phyloP scores from a whole-genome alignment of 495 filamentous ascomycete species.

The Tetracladium setigerum region DNA sequence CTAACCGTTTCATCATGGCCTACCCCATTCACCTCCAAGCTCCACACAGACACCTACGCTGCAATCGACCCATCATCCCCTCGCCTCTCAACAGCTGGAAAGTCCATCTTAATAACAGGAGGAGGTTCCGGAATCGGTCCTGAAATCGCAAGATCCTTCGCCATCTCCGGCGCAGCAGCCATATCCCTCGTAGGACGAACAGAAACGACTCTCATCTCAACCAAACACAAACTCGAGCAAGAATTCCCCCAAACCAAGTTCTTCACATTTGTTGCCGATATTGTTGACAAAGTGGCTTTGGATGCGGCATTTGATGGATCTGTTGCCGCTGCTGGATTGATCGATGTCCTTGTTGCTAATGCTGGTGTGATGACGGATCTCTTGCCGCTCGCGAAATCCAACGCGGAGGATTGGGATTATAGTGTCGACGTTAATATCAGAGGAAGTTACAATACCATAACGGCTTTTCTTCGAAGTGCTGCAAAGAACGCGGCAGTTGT shows the following conservation, averaged over 20 bases:
- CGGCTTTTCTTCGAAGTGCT: constrained; percentile 23
- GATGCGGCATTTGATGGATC: constrained; percentile 26
- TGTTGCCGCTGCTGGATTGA: constrained; percentile 14
- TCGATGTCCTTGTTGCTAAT: constrained; percentile 32
- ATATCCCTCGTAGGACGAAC: constrained; percentile 17
- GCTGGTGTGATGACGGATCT: constrained; percentile 23
- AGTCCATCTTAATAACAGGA: constrained; percentile 42
- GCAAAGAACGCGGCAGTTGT: constrained; percentile 11
- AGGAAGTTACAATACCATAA: constrained; percentile 23
- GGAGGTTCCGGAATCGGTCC: constrained; percentile 30
- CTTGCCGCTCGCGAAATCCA: constrained; percentile 16
- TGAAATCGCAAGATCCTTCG: constrained; percentile 21
- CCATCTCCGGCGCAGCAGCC: constrained; percentile 10
- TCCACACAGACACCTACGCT: constrained; percentile 33
- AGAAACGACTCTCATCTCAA: constrained; percentile 17
- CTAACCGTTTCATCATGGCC: constrained; percentile 1
- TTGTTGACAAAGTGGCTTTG: constrained; percentile 23
- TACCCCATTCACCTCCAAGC: constrained; percentile 8
- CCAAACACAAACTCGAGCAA: constrained; percentile 17
- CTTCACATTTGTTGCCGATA: constrained; percentile 23
- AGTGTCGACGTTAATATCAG: constrained; percentile 30
- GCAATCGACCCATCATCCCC: constrained; percentile 32
- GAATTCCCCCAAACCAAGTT: constrained; percentile 20
- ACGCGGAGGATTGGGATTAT: constrained; percentile 21
- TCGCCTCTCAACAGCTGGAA: constrained; percentile 32